phyloP scores from a whole-genome alignment of 2,329 filamentous ascomycete species.

The Neofusicoccum cordaticola region DNA sequence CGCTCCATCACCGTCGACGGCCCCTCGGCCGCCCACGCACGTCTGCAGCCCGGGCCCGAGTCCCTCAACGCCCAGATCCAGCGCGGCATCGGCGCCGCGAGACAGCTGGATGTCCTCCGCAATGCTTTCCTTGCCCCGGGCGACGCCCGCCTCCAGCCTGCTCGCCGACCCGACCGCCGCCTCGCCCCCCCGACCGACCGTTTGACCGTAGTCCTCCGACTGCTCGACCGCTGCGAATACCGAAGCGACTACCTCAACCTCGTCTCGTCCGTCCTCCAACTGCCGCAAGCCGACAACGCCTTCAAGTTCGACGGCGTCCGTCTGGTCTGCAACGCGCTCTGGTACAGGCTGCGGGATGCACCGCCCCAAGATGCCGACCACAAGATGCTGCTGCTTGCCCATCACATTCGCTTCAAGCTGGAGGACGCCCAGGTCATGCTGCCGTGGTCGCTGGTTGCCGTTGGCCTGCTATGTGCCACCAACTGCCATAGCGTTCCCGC shows the following conservation, averaged over 20 bases:
- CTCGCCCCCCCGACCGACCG: not conserved
- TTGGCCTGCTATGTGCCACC: not conserved
- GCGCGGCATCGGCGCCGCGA: not conserved
- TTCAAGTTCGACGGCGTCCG: not conserved
- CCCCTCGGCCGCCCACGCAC: not conserved
- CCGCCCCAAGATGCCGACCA: not conserved
- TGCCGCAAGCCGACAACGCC: not conserved
- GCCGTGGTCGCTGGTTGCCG: not conserved
- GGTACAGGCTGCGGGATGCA: not conserved
- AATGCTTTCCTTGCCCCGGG: not conserved
- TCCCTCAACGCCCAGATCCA: not conserved
- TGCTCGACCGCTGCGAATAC: not conserved
- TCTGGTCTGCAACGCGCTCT: not conserved
- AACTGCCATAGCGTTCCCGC: not conserved
- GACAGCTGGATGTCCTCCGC: not conserved
- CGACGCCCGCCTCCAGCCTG: not conserved
- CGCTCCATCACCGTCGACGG: not conserved
- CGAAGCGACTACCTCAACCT: not conserved
- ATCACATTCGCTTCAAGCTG: constrained; percentile 6
- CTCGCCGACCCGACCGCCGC: not conserved
- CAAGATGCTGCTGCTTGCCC: not conserved
- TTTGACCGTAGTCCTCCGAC: not conserved
- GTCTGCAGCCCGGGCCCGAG: not conserved
- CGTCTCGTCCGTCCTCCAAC: not conserved
- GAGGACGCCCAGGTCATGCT: not conserved